Base-by-base conservation (phyloP, 2,329 filamentous ascomycete genomes). In the Massarina eburnea region DNA sequence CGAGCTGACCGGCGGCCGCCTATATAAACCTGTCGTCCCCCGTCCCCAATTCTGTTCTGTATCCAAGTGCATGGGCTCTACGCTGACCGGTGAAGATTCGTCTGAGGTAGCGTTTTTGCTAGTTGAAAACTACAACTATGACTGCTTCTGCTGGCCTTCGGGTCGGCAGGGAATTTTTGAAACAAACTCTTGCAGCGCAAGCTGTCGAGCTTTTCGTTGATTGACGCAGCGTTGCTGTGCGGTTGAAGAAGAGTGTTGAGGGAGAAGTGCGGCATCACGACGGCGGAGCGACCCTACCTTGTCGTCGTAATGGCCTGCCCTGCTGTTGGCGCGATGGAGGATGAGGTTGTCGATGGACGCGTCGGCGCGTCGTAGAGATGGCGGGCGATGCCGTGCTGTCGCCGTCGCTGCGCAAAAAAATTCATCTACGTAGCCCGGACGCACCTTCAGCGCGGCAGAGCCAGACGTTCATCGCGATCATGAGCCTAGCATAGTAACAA, bases 31-130 rank as follows among this genome's bases (percentile, higher is more conserved):
- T 35, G 38, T 18, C 34, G 1, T n/a, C 48, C 34, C 41, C 34
- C 43, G 21, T 41, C 12, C 42, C 20, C 20, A 26, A 2, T 35
- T 42, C n/a, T 35, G 26, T 44, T 54, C 52, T 43, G 66, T 65
- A 62, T 42, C 39, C 18, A 17, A 34, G 39, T 42, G 39, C 30
- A 24, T 4, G 29, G 84, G 86, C 84, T 81, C 86, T 86, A 88
- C 80, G 84, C 81, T 81, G 85, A 82, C 82, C 84, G 86, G 84
- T 90, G 86, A 90, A 83, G 86, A 89, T 85, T 84, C 81, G 84
- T 89, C 87, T 83, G 87, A 90, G 85, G 83, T 82, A 80, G 81
- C 81, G 80, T 89, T 89, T 88, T 89, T 89, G 86, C 86, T 89
- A 88, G 85, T 88, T 89, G 85, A 88, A 88, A 88, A 88, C 85